phyloP scores from a whole-genome alignment of 2,329 filamentous ascomycete species.

The Xylaria sp. region DNA sequence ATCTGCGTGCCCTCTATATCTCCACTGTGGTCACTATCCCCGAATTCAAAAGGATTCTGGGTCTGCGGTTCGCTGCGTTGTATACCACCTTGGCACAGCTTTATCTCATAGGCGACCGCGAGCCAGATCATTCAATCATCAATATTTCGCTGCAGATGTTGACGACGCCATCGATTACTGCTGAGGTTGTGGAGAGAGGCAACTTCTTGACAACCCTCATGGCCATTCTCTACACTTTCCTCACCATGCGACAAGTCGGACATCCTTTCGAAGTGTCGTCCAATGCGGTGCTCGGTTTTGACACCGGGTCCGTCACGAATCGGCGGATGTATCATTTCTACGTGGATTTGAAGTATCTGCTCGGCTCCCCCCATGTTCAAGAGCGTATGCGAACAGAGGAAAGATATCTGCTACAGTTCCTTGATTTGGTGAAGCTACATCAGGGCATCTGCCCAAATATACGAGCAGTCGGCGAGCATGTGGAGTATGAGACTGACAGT shows the following conservation, averaged over 20 bases:
- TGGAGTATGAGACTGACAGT: slow-evolving; percentile 96
- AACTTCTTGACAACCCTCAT: slow-evolving; percentile 95
- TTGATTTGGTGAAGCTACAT: slow-evolving; percentile 91
- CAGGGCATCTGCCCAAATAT: slow-evolving; percentile 96
- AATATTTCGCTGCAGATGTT: slow-evolving; percentile 95
- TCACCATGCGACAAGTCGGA: slow-evolving; percentile 92
- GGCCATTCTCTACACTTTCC: slow-evolving; percentile 94
- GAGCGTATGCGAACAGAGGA: slow-evolving; percentile 75
- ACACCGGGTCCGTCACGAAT: slow-evolving; percentile 91
- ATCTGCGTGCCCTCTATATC: slow-evolving; percentile 89
- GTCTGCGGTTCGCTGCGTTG: slow-evolving; percentile 86
- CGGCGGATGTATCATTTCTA: slow-evolving; percentile 97
- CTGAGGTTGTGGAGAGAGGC: slow-evolving; percentile 87
- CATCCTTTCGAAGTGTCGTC: slow-evolving; percentile 86
- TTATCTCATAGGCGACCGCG: slow-evolving; percentile 90
- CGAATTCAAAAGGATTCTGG: slow-evolving; percentile 90
- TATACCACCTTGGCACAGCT: slow-evolving; percentile 92
- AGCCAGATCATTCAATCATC: slow-evolving; percentile 97
- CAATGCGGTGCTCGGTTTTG: slow-evolving; percentile 82
- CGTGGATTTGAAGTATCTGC: slow-evolving; percentile 84
- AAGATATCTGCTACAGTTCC: slow-evolving; percentile 86
- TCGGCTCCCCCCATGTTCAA: slow-evolving; percentile 83
- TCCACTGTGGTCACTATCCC: slow-evolving; percentile 93
- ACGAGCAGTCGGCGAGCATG: slow-evolving; percentile 86
- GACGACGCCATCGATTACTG: slow-evolving; percentile 92